phyloP scores from a whole-genome alignment of 2,329 filamentous ascomycete species.

The Nannizziopsis barbatae region DNA sequence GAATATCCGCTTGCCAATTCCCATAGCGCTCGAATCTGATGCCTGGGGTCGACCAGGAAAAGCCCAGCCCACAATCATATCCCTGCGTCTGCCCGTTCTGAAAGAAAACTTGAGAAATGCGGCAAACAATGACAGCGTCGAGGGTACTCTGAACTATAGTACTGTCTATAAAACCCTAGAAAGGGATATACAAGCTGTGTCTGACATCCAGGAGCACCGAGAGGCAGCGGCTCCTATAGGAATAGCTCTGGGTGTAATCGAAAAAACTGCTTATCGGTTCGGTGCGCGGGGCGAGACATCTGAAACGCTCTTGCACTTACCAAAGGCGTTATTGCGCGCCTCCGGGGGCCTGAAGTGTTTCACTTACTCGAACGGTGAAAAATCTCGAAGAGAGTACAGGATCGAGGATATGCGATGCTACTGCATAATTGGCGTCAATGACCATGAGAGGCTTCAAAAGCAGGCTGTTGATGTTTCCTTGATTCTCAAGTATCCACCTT shows the following conservation, averaged over 20 bases:
- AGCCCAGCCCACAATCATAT: slow-evolving; percentile 36
- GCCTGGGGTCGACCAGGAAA: slow-evolving; percentile 38
- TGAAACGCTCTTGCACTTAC: slow-evolving; percentile 29
- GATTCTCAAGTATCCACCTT: slow-evolving; percentile 20
- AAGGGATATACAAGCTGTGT: neutral
- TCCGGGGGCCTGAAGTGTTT: slow-evolving; percentile 33
- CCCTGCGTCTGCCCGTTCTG: slow-evolving; percentile 36
- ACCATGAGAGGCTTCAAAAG: slow-evolving; percentile 42
- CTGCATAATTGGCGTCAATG: slow-evolving; percentile 43
- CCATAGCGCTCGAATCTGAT: slow-evolving; percentile 34
- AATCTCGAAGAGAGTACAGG: slow-evolving; percentile 29
- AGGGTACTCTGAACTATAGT: slow-evolving; percentile 38
- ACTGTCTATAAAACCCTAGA: slow-evolving; percentile 36
- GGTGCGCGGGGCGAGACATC: neutral
- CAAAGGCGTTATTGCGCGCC: slow-evolving; percentile 37
- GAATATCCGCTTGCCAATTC: slow-evolving; percentile 35
- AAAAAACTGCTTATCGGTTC: no score
- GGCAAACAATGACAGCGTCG: slow-evolving; percentile 35
- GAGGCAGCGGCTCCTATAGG: no score
- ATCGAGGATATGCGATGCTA: slow-evolving; percentile 36
- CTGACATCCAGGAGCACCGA: no score
- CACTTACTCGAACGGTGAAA: slow-evolving; percentile 23
- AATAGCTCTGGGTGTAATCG: no score
- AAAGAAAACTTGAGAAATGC: slow-evolving; percentile 28
- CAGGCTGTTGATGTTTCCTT: slow-evolving; percentile 38